These are phyloP conservation scores for Umbelopsis sp. DNA, from an alignment of 192 early-diverging fungal species.

Conservation along the genomic window DNA sequence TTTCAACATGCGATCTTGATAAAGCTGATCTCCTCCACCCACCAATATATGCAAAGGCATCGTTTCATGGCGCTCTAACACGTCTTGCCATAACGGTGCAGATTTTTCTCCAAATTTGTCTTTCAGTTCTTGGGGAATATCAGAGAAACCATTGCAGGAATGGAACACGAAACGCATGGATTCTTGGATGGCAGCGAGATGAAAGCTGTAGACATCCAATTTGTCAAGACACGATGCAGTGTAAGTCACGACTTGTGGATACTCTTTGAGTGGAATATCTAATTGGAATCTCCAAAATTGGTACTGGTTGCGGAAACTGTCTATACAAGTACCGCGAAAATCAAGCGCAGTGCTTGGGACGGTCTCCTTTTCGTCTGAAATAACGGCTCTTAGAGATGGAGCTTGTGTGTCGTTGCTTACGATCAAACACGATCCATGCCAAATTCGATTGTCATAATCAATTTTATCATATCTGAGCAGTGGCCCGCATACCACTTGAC, in stretches of 20 bases:
- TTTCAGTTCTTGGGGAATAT: slow-evolving; percentile 47
- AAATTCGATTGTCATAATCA: slow-evolving; percentile 39
- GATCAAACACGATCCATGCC: slow-evolving; percentile 50
- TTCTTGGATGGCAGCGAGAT: slow-evolving; percentile 47
- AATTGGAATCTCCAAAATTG: slow-evolving; percentile 69
- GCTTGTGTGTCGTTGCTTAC: slow-evolving; percentile 42
- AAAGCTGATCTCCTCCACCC: slow-evolving; percentile 78
- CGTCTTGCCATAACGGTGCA: slow-evolving; percentile 70
- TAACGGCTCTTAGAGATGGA: slow-evolving; percentile 27
- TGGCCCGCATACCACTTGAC: slow-evolving; percentile 45
- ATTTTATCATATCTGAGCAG: slow-evolving; percentile 49
- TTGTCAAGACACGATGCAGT: slow-evolving; percentile 47
- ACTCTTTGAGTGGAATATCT: slow-evolving; percentile 47
- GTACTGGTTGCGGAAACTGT: slow-evolving; percentile 59
- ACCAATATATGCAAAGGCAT: slow-evolving; percentile 72
- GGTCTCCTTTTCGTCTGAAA: slow-evolving; percentile 17
- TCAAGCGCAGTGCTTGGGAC: slow-evolving; percentile 9
- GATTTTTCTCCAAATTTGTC: slow-evolving; percentile 48
- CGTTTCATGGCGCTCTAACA: slow-evolving; percentile 57
- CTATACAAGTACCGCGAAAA: slow-evolving; percentile 39
- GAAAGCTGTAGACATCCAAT: slow-evolving; percentile 50
- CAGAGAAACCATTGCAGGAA: slow-evolving; percentile 76
- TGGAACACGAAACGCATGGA: slow-evolving; percentile 70
- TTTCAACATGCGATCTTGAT: slow-evolving; percentile 62
- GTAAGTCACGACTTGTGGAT: slow-evolving; percentile 47